Base-by-base conservation (phyloP, 2,329 filamentous ascomycete genomes). In the Sporothrix luriei region DNA sequence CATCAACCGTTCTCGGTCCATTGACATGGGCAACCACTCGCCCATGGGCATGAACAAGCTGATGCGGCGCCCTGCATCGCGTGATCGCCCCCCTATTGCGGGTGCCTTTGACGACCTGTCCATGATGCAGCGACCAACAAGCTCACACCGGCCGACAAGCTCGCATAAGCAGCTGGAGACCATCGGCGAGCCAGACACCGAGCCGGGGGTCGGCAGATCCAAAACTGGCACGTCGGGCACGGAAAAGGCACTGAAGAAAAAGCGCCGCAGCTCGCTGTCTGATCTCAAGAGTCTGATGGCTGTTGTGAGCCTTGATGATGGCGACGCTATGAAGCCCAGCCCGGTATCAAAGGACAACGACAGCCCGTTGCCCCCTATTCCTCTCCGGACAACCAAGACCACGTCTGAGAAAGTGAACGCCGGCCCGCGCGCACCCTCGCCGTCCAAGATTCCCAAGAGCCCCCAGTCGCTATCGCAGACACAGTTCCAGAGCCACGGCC, bases 231-330 rank as follows among this genome's bases (percentile, higher is more conserved):
- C 54, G 38, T 29, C 26, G 0, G 21, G 57, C 19, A 71, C 77
- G 0, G 73, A 73, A 6, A 84, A 81, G 73, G 77, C 78, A n/a
- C 80, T 82, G 57, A 89, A 86, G 77, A 94, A 90, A 81, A 97
- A 97, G 82, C 87, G 94, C 69, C 89, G 94, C 77, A 97, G 94
- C 80, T 97, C 94, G 33, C 81, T 98, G 54, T 97, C 94, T 4
- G 94, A 98, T 78, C 84, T 98, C 62, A 91, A 78, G 73, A 74
- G 72, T 21, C 82, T 92, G 21, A 89, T 94, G 80, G 85, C 84
- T 52, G 84, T 87, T 69, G 83, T 89, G 10, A 85, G 82, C 13
- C 78, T 90, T 76, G 77, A 80, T 40, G 29, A 54, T 29, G 24
- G 21, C 49, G 48, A 29, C n/a, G n/a, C 4, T 21, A 6, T 40